Evolutionary conservation across 805 yeast species (phyloP), one percentile per base, ranked within the genome.

Genomic region (Kluyveromyces wickerhamii): DNA sequence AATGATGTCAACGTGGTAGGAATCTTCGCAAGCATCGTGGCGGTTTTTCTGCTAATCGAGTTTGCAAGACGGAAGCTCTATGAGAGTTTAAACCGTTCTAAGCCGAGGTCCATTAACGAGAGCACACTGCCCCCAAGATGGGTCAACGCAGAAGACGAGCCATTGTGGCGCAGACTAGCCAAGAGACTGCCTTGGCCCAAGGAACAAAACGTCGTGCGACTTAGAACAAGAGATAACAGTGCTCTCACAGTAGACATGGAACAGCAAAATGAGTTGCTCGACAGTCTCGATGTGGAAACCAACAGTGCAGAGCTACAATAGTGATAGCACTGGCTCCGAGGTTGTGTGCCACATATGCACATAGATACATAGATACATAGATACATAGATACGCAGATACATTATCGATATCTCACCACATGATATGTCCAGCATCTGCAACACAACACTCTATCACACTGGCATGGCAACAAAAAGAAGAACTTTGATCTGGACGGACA

Each of bases 1-100:
- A 79, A 78, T 48, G 75, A 80, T 40, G 57, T 72, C 36, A 77
- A 79, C 12, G 75, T 79, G 3, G 67, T 80, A 34, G 74, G 83
- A 65, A 75, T 81, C 32, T 78, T 81, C 43, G 41, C 74, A 12
- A 61, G 74, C 27, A 77, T 79, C 34, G 57, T 62, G n/a, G 43
- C 53, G 39, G 49, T 60, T 38, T 61, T 67, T 53, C 37, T 65
- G 55, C 21, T 54, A 41, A 49, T 57, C 44, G 49, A 72, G 60
- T 27, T 60, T 50, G 50, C 63, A 45, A 20, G 74, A 65, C 39
- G 48, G 18, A 42, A 45, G 43, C 39, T 49, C 29, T 49, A 47
- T 32, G 41, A 43, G 12, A 40, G 41, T 29, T 28, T 44, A 21
- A 15, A 9, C 7, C 13, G 11, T 10, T 6, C 26, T 6, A 9